Conservation (phyloP, 2,329 filamentous ascomycete genomes). For the Blastomyces parvus region DNA sequence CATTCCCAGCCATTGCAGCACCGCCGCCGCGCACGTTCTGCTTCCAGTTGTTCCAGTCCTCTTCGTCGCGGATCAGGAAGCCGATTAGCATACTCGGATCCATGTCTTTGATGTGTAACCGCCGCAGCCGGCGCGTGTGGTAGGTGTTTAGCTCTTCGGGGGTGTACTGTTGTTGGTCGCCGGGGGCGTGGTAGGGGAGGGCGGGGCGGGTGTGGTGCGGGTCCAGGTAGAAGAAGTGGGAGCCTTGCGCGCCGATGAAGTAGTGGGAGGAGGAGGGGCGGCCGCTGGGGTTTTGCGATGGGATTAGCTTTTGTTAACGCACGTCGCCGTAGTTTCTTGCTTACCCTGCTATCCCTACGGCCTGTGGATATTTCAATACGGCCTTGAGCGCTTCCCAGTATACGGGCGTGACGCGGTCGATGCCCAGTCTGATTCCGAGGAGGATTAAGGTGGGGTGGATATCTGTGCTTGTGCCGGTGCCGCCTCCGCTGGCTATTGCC, state of each 20-base stretch:
- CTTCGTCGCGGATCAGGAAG: constrained; percentile 72
- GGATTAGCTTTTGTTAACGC: not conserved
- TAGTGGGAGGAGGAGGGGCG: constrained; percentile 84
- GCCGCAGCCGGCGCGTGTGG: constrained; percentile 75
- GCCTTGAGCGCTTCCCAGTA: constrained; percentile 92
- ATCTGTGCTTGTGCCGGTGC: constrained; percentile 38
- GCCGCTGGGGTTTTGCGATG: constrained; percentile 56
- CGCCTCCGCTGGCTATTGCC: constrained; percentile 49
- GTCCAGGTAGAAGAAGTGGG: constrained; percentile 86
- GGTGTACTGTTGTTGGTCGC: constrained; percentile 43
- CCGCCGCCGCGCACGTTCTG: constrained; percentile 53
- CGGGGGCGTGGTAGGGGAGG: constrained; percentile 50
- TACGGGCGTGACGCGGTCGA: constrained; percentile 86
- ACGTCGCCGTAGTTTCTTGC: constrained; percentile 8
- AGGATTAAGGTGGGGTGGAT: constrained; percentile 72
- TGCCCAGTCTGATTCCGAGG: constrained; percentile 78
- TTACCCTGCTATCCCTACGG: constrained; percentile 92
- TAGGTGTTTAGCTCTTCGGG: constrained; percentile 69
- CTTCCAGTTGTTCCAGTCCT: constrained; percentile 80
- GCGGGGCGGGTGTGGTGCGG: constrained; percentile 77
- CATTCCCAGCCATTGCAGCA: constrained; percentile 43
- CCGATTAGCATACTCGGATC: constrained; percentile 97
- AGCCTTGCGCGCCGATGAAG: constrained; percentile 63
- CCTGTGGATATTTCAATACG: constrained; percentile 76
- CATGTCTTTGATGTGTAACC: constrained; percentile 82